A percentile compares a stretch with the other conserved stretches of the same genome.
phyloP scores from a whole-genome alignment of 306 rosid genomes.

The Begonia masoniana region DNA sequence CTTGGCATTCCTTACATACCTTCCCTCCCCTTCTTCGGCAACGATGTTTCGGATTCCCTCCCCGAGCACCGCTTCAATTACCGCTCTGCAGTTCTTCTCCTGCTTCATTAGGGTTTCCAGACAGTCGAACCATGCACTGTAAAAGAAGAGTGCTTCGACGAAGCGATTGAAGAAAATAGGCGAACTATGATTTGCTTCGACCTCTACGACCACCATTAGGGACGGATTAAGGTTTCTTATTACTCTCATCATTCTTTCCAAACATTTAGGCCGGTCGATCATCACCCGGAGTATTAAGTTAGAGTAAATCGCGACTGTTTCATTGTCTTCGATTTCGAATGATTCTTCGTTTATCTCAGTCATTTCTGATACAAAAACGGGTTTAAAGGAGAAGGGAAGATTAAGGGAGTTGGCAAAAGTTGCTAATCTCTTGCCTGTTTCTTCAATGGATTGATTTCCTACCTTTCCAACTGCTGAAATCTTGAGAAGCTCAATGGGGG shows the following conservation, averaged over 20 bases:
- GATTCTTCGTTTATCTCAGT: constrained; percentile 29
- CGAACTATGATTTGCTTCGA: constrained; percentile 49
- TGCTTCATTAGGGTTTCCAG: constrained; percentile 29
- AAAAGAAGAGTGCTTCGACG: constrained; percentile 48
- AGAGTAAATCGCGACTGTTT: constrained; percentile 38
- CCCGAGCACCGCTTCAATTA: constrained; percentile 16
- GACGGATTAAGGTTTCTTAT: constrained; percentile 38
- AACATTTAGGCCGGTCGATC: constrained; percentile 26
- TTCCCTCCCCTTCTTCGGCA: constrained; percentile 43
- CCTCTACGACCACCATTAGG: constrained; percentile 50
- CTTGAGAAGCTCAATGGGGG: constrained; percentile 27
- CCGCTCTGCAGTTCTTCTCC: constrained; percentile 15
- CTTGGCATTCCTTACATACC: constrained; percentile 33
- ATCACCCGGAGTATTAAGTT: constrained; percentile 11
- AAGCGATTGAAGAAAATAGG: constrained; percentile 46
- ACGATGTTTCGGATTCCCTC: constrained; percentile 41
- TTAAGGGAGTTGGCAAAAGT: constrained; percentile 47
- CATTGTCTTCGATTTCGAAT: constrained; percentile 35
- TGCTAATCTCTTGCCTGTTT: constrained; percentile 34
- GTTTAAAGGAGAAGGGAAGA: constrained; percentile 40
- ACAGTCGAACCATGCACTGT: constrained; percentile 40
- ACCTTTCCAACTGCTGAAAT: constrained; percentile 37
- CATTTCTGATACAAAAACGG: constrained; percentile 31
- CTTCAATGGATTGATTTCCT: constrained; percentile 15
- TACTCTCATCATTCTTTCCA: constrained; percentile 63